Evolutionary conservation across 2,329 filamentous ascomycete species (phyloP), one percentile per base, ranked within the genome.

Genomic region (Pseudogymnoascus sp.): DNA sequence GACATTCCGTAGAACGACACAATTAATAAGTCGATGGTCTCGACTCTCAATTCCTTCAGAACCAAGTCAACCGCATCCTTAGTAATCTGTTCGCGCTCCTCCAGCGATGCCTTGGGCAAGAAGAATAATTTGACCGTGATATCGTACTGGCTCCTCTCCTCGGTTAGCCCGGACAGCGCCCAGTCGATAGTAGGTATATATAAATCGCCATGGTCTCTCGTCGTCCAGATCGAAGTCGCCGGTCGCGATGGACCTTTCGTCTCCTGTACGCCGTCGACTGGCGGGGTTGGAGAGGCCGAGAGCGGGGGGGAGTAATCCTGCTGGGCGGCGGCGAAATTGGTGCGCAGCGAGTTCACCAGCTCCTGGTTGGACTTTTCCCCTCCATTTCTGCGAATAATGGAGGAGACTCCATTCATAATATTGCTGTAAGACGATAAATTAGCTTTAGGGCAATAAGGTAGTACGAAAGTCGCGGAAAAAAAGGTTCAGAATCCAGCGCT

Each of bases 91-190:
- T 84, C 84, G 65, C 93, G 85, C 67, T 86, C 78, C 16, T 82
- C 81, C 1, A 84, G 78, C 8, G 87, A 81, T 62, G 90, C 84
- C 16, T 84, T 84, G 2, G 91, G 89, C 28, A 97, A 82, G 76
- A 95, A 96, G 80, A 99, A 99, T 21, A 99, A 78, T 77, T 99
- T 99, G 66, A 95, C 88, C 0, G 93, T 97, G 71, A 97, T 92
- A 73, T 97, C 92, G 78, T 99, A 99, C 69, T 92, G 87, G 64
- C 84, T 81, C 25, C 89, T 81, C 69, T 96, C 92, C 73, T 99
- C 95, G 34, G 85, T 81, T 53, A 99, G 79, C 0, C 89, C 89
- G 3, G 85, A 85, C 31, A 83, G 78, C 11, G 84, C 79, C 80
- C 89, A 90, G 74, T 91, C 85, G 73, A 93, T 85, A 42, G 88